Evolutionary conservation across 1,139 yeast species (phyloP).

Genomic region (Sugiyamaella castrensis): DNA sequence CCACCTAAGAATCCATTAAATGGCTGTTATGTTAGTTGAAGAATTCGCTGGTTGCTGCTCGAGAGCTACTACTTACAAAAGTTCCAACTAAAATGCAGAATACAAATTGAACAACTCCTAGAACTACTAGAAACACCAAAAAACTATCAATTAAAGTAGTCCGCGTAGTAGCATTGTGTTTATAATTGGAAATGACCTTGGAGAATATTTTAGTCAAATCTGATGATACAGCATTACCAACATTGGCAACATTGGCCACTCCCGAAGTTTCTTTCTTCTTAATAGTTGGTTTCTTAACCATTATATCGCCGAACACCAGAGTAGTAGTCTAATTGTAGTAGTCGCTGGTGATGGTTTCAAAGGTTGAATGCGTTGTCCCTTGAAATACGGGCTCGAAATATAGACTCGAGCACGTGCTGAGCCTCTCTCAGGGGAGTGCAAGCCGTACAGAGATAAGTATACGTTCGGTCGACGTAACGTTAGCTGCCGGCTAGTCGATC

Average conservation of each 20-base stretch:
- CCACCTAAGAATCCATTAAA: slow-evolving; percentile 97
- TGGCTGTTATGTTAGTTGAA: slow-evolving; percentile 46
- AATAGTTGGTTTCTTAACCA: slow-evolving; percentile 15
- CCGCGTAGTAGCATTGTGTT: slow-evolving; percentile 26
- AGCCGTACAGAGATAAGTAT: too few relatives aligned
- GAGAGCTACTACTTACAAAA: slow-evolving; percentile 44
- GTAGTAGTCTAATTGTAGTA: too few relatives aligned
- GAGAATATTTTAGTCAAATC: slow-evolving; percentile 22
- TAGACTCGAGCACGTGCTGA: too few relatives aligned
- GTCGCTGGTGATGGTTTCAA: too few relatives aligned
- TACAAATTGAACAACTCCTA: slow-evolving; percentile 75
- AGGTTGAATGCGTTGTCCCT: too few relatives aligned
- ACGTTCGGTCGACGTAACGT: too few relatives aligned
- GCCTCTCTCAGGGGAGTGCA: too few relatives aligned
- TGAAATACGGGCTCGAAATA: too few relatives aligned
- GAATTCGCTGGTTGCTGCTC: too few relatives aligned
- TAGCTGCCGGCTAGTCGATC: too few relatives aligned
- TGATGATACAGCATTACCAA: slow-evolving; percentile 5
- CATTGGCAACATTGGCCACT: slow-evolving; percentile 1
- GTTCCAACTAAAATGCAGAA: slow-evolving; percentile 78
- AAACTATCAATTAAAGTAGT: slow-evolving; percentile 70
- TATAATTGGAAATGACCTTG: slow-evolving; percentile 26
- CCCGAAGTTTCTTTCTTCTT: slow-evolving; percentile 13
- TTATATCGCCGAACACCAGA: neutral
- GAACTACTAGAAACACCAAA: slow-evolving; percentile 64